Evolutionary conservation across 371 early-diverging fungal species (phyloP), one percentile per base, ranked within the genome.

Genomic region (Mortierella sp.): DNA sequence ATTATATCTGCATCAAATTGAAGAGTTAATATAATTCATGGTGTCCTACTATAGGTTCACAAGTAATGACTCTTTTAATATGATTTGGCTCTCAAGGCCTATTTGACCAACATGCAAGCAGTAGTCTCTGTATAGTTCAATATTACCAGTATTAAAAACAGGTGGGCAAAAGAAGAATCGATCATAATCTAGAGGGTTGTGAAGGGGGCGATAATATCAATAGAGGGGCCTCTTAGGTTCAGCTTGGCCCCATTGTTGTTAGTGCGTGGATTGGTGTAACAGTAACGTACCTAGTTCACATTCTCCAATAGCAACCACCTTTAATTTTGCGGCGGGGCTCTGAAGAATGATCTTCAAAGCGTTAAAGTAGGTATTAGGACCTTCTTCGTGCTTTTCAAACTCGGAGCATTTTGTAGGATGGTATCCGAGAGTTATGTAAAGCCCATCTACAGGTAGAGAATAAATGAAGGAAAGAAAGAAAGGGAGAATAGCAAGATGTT

Each of bases 241-340:
- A n/a, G n/a, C n/a, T n/a, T n/a, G n/a, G n/a, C n/a, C n/a, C n/a
- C 12, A 23, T 7, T 28, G 0, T 4, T 13, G 26, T 8, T 13
- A 19, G 13, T 37, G 40, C 8, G 10, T 37, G 40, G 13, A 37
- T 37, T 2, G 40, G 13, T 2, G 53, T 53, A 28, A 53, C 28
- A 8, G 22, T 19, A 3, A 32, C 51, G 70, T 85, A 89, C 89
- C 85, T 23, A 95, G 86, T 17, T 97, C 98, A 71, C 95, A 96
- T 78, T 97, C 98, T 40, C 98, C 98, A 71, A 97, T 90, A 6
- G 97, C 98, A 3, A 95, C 93, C 0, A 97, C 86, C 32, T 86
- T 86, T 43, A 70, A 76, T 26, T 82, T 71, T 35, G 85, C 75
- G 1, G 28, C 58, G 17, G 64, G 67, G 19, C 68, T 70, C 3